Conservation (phyloP, 2,329 filamentous ascomycete genomes). For the Rhinocladiella mackenziei region DNA sequence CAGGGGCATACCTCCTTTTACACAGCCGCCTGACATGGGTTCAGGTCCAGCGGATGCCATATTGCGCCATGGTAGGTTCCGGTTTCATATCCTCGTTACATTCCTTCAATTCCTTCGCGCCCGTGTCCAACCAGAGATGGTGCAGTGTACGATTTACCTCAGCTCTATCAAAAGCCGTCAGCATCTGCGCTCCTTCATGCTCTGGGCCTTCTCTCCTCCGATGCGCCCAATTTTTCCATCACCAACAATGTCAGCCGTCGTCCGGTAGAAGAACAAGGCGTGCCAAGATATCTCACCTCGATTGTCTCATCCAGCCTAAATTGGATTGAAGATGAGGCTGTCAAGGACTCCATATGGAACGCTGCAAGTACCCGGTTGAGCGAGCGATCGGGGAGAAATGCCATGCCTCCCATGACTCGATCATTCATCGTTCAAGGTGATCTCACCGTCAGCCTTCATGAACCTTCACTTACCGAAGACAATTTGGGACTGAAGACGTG, state of each 20-base stretch:
- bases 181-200: constrained; percentile 60
- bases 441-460: constrained; percentile 69
- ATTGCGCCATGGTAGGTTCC: constrained; percentile 21
- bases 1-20: background rate
- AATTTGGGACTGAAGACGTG: constrained; percentile 91
- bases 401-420: constrained; percentile 61
- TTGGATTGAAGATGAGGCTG: constrained; percentile 45
- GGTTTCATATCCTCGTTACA: background rate
- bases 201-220: constrained; percentile 62
- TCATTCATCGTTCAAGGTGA: constrained; percentile 53
- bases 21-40: background rate
- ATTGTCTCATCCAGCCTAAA: constrained; percentile 44
- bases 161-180: constrained; percentile 71
- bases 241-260: constrained; percentile 31
- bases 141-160: constrained; percentile 68
- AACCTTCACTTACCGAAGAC: constrained; percentile 83
- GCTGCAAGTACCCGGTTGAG: constrained; percentile 73
- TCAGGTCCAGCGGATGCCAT: background rate
- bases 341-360: constrained; percentile 58
- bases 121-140: constrained; percentile 8
- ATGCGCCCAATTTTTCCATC: constrained; percentile 50
- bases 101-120: constrained; percentile 2
- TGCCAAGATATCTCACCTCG: constrained; percentile 45
- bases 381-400: constrained; percentile 76
- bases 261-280: constrained; percentile 39